phyloP scores from a whole-genome alignment of 352 stramenopile species.

The Aphanomyces invadans region DNA sequence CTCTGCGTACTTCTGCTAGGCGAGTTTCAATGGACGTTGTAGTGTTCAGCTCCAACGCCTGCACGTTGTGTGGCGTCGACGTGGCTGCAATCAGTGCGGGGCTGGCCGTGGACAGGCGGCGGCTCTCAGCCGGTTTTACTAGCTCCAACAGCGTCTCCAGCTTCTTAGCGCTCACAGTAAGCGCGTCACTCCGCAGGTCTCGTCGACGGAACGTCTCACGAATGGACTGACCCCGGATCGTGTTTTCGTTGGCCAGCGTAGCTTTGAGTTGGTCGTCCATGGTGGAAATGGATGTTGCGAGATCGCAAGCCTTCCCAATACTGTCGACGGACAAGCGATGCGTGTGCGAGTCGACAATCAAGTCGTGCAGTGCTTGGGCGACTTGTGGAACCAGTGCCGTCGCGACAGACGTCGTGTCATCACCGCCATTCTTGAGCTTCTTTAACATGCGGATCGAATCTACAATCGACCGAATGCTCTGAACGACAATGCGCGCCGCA shows the following conservation, averaged over 20 bases:
- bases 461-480: constrained; percentile 23
- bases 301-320: constrained; percentile 29
- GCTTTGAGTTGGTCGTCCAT: constrained; percentile 23
- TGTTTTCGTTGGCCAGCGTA: constrained; percentile 35
- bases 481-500: constrained; percentile 18
- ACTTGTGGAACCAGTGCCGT: constrained; percentile 12
- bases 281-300: constrained; percentile 38
- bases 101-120: not conserved
- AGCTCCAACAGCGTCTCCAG: not conserved
- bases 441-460: constrained; percentile 19
- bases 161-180: constrained; percentile 25
- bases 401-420: not conserved
- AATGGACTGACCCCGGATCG: constrained; percentile 58
- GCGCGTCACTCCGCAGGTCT: constrained; percentile 61
- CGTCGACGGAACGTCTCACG: constrained; percentile 69
- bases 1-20: constrained; percentile 41
- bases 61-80: constrained; percentile 28
- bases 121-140: not conserved
- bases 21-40: constrained; percentile 34
- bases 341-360: constrained; percentile 17
- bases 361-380: not conserved
- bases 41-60: constrained; percentile 36
- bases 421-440: constrained; percentile 6
- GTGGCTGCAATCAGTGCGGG: not conserved
- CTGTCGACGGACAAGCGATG: constrained; percentile 41